Percentiles rank a stretch among this genome's conserved stretches.
Conservation (phyloP, 2,329 filamentous ascomycete species). For the Hymenoscyphus salicellus region DNA sequence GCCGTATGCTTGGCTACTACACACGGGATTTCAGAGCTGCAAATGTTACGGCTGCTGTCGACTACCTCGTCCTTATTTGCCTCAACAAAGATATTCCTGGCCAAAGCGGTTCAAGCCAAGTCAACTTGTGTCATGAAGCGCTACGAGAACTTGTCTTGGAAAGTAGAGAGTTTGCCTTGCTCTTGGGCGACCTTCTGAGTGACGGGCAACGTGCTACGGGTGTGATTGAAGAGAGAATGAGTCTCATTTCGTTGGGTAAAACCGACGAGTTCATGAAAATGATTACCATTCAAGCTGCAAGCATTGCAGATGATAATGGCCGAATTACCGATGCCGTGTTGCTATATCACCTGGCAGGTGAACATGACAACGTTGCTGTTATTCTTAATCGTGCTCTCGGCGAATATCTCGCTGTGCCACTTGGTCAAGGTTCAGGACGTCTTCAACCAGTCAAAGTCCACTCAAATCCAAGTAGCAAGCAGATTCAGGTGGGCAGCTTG, state of each 20-base stretch:
- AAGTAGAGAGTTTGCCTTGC: conserved; percentile 88
- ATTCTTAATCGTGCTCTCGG: conserved; percentile 89
- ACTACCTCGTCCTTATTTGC: conserved; percentile 89
- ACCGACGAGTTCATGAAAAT: conserved; percentile 82
- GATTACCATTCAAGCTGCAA: conserved; percentile 90
- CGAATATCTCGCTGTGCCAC: conserved; percentile 80
- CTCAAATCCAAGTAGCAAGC: conserved; percentile 15
- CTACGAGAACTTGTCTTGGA: conserved; percentile 94
- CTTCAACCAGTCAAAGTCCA: conserved; percentile 53
- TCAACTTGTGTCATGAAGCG: conserved; percentile 83
- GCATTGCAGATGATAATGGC: conserved; percentile 90
- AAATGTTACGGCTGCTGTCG: conserved; percentile 82
- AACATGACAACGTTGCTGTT: conserved; percentile 89
- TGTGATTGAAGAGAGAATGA: conserved; percentile 79
- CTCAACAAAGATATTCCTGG: conserved; percentile 81
- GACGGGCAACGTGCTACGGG: conserved; percentile 84
- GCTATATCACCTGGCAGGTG: conserved; percentile 88
- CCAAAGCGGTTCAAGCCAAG: conserved; percentile 71
- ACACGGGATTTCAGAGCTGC: conserved; percentile 93
- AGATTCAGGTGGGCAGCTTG: conserved; percentile 41
- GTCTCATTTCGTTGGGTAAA: conserved; percentile 74
- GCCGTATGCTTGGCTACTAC: conserved; percentile 89
- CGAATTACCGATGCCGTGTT: conserved; percentile 91
- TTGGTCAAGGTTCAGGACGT: conserved; percentile 76
- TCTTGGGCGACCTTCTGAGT: conserved; percentile 85